Evolutionary conservation across 2,329 filamentous ascomycete species (phyloP).

Genomic region (Aspergillus ochraceoroseus): DNA sequence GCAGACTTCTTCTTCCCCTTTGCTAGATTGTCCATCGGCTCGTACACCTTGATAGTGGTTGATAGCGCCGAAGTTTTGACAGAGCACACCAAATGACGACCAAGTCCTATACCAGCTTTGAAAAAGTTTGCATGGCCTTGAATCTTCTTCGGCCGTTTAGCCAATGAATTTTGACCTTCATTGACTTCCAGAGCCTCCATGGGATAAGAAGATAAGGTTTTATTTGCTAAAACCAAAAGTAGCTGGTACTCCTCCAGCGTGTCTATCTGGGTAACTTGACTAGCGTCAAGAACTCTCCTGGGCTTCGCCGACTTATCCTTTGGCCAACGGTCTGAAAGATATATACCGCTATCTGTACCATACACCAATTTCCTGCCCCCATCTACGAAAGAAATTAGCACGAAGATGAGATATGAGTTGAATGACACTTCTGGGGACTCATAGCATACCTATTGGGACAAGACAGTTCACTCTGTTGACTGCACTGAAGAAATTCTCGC

Average conservation of each 20-base stretch:
- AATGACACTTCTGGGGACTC: not conserved
- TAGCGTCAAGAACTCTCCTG: slow-evolving; percentile 76
- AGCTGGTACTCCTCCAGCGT: slow-evolving; percentile 93
- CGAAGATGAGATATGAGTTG: slow-evolving; percentile 1
- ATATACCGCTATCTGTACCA: slow-evolving; percentile 91
- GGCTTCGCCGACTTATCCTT: slow-evolving; percentile 71
- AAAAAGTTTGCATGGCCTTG: slow-evolving; percentile 98
- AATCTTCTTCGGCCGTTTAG: slow-evolving; percentile 90
- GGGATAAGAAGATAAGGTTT: slow-evolving; percentile 84
- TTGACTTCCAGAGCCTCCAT: slow-evolving; percentile 79
- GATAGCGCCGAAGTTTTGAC: slow-evolving; percentile 92
- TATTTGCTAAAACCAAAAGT: slow-evolving; percentile 85
- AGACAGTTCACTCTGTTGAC: slow-evolving; percentile 90
- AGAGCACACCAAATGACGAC: slow-evolving; percentile 89
- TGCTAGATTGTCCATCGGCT: slow-evolving; percentile 89
- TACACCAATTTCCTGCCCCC: slow-evolving; percentile 91
- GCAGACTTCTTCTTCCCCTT: slow-evolving; percentile 95
- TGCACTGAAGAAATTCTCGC: slow-evolving; percentile 85
- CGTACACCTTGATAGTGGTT: slow-evolving; percentile 98
- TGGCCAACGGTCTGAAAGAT: slow-evolving; percentile 81
- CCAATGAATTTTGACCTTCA: slow-evolving; percentile 66
- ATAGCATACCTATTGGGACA: slow-evolving; percentile 72
- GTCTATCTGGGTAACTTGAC: slow-evolving; percentile 88
- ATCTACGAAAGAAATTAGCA: slow-evolving; percentile 53
- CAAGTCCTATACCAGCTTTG: slow-evolving; percentile 91